Conservation (phyloP, 169 alveolate species). For the Eimeria maxima region DNA sequence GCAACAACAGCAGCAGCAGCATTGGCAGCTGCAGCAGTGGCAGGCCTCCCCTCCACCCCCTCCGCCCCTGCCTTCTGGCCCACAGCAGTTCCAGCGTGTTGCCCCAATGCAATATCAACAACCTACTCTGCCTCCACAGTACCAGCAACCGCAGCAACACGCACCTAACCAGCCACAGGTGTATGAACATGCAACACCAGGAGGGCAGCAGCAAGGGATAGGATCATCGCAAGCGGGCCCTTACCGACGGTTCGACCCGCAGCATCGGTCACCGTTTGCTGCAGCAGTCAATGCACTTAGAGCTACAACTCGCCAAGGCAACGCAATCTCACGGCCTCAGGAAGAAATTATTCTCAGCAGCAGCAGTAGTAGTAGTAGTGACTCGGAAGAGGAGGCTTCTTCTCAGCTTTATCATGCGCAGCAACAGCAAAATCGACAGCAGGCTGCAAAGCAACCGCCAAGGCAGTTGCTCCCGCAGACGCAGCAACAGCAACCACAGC, state of each 20-base stretch:
- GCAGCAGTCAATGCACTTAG: not conserved
- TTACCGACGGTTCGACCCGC: not conserved
- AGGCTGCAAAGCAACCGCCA: not conserved
- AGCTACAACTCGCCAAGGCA: not conserved
- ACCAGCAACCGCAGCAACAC: not conserved
- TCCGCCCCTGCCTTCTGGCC: not conserved
- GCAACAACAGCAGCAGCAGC: not conserved
- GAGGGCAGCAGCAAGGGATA: not conserved
- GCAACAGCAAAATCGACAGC: not conserved
- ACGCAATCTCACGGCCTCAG: not conserved
- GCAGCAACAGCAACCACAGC: not conserved
- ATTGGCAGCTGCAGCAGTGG: not conserved
- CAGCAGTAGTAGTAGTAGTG: not conserved
- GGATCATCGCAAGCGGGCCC: not conserved
- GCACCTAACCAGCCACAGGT: not conserved
- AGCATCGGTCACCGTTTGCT: not conserved
- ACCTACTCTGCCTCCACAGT: not conserved
- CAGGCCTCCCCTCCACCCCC: not conserved
- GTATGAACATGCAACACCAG: not conserved
- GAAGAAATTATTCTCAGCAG: conserved; percentile 33
- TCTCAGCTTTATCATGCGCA: not conserved
- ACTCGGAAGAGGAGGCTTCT: not conserved
- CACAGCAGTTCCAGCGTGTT: not conserved
- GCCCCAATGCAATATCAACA: not conserved
- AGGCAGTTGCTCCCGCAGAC: not conserved